Percentiles rank a stretch among this genome's conserved stretches.
Conservation (phyloP, 306 rosid genomes). For the Abrus precatorius region DNA sequence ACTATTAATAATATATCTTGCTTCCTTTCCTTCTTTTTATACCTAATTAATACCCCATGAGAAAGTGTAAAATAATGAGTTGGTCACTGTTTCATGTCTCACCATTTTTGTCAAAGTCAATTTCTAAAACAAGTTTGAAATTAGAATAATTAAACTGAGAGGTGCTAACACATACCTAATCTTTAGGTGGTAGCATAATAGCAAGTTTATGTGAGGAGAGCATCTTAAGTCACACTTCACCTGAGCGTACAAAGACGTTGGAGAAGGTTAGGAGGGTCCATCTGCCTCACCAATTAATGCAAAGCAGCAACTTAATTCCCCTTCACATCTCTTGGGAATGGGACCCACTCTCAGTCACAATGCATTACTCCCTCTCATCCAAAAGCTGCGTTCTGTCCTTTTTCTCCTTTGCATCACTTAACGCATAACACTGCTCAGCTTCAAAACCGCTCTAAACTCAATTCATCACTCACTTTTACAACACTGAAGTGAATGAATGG, state of each 20-base stretch:
- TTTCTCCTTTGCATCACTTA: neutral
- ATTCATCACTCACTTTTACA: neutral
- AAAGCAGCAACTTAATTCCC: conserved; percentile 33
- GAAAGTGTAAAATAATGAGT: too few species aligned
- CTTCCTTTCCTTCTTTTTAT: too few species aligned
- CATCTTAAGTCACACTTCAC: too few species aligned
- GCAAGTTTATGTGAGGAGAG: too few species aligned
- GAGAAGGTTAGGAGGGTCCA: neutral
- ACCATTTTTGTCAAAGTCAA: neutral
- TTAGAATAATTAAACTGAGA: neutral
- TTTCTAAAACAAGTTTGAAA: neutral
- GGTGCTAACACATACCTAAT: neutral
- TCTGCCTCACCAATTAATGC: conserved; percentile 48
- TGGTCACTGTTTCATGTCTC: too few species aligned
- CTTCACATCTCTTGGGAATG: conserved; percentile 39
- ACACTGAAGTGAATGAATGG: conserved; percentile 32
- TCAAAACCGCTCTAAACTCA: too few species aligned
- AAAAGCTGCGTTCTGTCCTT: conserved; percentile 34
- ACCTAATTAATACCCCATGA: too few species aligned
- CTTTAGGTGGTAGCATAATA: neutral
- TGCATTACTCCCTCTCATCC: conserved; percentile 40
- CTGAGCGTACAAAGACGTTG: too few species aligned
- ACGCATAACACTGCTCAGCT: neutral
- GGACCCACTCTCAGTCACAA: conserved; percentile 50
- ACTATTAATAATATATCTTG: too few species aligned